phyloP scores from a whole-genome alignment of 2,329 filamentous ascomycete genomes.

The Xylariaceae sp. region DNA sequence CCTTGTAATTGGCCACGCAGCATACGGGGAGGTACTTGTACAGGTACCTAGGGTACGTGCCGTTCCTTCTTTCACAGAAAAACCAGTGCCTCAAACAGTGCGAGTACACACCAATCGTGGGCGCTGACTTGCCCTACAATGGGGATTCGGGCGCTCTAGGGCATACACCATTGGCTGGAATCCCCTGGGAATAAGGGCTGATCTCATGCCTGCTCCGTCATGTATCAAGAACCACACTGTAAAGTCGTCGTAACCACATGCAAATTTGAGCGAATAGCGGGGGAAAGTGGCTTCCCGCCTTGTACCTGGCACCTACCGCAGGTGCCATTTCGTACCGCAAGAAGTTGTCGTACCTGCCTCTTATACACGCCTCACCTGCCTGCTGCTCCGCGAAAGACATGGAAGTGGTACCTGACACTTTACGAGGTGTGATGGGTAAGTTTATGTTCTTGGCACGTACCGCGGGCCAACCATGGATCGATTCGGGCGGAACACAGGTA shows the following conservation, averaged over 20 bases:
- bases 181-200: not conserved
- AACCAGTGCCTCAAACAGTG: not conserved
- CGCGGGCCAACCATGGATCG: no score
- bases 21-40: not conserved
- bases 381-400: no score
- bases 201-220: not conserved
- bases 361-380: no score
- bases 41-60: no score
- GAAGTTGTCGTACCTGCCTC: no score
- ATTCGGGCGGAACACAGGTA: no score
- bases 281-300: not conserved
- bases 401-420: no score
- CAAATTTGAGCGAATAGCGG: not conserved
- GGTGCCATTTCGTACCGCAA: no score
- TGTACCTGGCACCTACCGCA: not conserved
- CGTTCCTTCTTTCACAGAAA: not conserved
- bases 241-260: not conserved
- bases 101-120: not conserved
- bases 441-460: no score
- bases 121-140: no score
- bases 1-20: not conserved
- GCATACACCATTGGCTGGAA: not conserved
- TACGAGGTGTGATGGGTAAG: no score
- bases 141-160: not conserved
- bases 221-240: not conserved